Evolutionary conservation across 1,139 yeast species (phyloP).

Genomic region (Kluyveromyces sp.): DNA sequence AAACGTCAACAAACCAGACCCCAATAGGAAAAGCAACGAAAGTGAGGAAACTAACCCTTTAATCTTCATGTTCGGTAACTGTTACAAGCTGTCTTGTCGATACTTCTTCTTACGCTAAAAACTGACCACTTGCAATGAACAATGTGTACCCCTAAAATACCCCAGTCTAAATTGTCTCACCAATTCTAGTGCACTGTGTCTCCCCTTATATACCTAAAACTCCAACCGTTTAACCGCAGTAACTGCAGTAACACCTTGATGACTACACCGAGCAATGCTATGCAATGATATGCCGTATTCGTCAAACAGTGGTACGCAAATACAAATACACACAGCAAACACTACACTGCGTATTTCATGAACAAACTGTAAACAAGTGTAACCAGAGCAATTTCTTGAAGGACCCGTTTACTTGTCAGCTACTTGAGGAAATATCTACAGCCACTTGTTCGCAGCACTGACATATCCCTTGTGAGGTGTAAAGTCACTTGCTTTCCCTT

Average conservation of each 20-base stretch:
- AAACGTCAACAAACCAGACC: constrained; percentile 46
- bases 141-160: not conserved
- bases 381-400: not conserved
- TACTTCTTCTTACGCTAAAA: no score
- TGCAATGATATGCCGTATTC: not conserved
- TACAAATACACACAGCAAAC: not conserved
- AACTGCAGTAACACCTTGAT: no score
- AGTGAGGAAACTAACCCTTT: constrained; percentile 27
- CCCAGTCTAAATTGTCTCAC: no score
- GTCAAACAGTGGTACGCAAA: not conserved
- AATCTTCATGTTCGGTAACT: constrained; percentile 13
- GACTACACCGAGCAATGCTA: not conserved
- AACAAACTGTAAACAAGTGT: no score
- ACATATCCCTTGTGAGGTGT: no score
- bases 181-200: no score
- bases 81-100: not conserved
- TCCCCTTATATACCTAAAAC: not conserved
- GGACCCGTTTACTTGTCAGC: not conserved
- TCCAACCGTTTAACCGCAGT: no score
- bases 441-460: no score
- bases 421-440: no score
- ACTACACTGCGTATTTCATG: no score
- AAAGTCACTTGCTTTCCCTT: no score
- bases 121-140: not conserved
- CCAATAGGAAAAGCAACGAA: constrained; percentile 30